Evolutionary conservation across 306 rosid species (phyloP), one percentile per base, ranked within the genome.

Genomic region (Arachis hypogaea): DNA sequence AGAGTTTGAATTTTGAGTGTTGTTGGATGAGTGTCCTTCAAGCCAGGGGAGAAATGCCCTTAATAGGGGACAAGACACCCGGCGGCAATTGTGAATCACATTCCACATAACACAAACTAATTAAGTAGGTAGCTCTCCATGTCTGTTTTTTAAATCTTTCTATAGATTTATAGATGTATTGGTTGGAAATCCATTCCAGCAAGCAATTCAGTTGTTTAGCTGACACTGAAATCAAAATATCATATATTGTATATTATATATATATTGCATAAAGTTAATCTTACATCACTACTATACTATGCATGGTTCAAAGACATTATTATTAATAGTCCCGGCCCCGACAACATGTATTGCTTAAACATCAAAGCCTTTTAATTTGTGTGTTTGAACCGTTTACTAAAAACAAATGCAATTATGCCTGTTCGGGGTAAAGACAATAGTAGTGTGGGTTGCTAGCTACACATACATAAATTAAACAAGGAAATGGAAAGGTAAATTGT

Each of bases 201-300:
- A 81, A 85, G 89, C 89, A 83, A 88, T 66, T 81, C 80, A 83
- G 83, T 85, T 81, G 88, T 88, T 85, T 88, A 76, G 82, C 88
- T 79, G 87, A 85, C 82, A 81, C 79, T 82, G 79, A 80, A 79
- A 58, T 66, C 80, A 71, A 70, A 51, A 33, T 33, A 33, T 33
- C 38, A 33, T 33, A 33, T 33, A 2, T 51, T 61, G 38, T 7
- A 43, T 50, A 73, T 80, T 73, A 40, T 62, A 71, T 80, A 74
- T 74, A 55, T 30, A 30, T 14, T 14, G 14, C 14, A 14, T 14
- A 14, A 14, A 14, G 14, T 14, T 14, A 14, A 60, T 77, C 83
- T 70, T 67, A 83, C 90, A 77, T 86, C 89, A 80, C 3, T 67
- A 30, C 38, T 22, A 33, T 33, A 33, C 38, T 33, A 33, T 33